Conservation (phyloP, 306 rosid genomes). For the Lupinus albus region DNA sequence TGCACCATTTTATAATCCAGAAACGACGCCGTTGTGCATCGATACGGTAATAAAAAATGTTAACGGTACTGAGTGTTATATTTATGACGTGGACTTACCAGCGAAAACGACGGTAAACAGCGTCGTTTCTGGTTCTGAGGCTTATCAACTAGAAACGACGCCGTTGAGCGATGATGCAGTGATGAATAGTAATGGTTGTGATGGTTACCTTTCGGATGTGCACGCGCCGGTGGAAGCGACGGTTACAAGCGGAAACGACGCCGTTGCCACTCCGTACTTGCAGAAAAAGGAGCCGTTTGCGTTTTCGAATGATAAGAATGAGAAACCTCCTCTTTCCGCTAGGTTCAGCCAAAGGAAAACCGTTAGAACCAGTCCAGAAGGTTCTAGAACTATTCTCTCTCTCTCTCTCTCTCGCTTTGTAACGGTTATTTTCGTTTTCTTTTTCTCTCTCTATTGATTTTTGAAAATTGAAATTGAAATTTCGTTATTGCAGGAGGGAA, state of each 20-base stretch:
- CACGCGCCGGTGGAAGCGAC: slow-evolving; percentile 31
- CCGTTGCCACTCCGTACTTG: slow-evolving; percentile 9
- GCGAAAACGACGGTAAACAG: slow-evolving; percentile 21
- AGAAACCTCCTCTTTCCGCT: slow-evolving; percentile 70
- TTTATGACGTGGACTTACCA: slow-evolving; percentile 34
- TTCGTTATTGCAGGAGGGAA: slow-evolving; percentile 48
- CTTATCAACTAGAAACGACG: slow-evolving; percentile 29
- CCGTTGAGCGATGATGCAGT: background rate
- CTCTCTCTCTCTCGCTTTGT: background rate
- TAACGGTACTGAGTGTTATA: slow-evolving; percentile 22
- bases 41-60: background rate
- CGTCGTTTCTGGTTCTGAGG: slow-evolving; percentile 30
- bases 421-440: background rate
- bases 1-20: slow-evolving; percentile 31
- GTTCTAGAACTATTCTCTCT: slow-evolving; percentile 32
- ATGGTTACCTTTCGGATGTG: slow-evolving; percentile 29
- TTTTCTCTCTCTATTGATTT: background rate
- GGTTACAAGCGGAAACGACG: slow-evolving; percentile 32
- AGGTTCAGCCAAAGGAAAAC: slow-evolving; percentile 63
- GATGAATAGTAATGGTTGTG: slow-evolving; percentile 13
- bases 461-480: slow-evolving; percentile 26
- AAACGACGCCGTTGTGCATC: background rate
- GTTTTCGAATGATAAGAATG: slow-evolving; percentile 51
- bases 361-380: slow-evolving; percentile 71
- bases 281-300: slow-evolving; percentile 51